Evolutionary conservation across 202 grass and related monocot genomes (phyloP), one percentile per base, ranked within the genome.

Genomic region (Alloteropsis angusta): DNA sequence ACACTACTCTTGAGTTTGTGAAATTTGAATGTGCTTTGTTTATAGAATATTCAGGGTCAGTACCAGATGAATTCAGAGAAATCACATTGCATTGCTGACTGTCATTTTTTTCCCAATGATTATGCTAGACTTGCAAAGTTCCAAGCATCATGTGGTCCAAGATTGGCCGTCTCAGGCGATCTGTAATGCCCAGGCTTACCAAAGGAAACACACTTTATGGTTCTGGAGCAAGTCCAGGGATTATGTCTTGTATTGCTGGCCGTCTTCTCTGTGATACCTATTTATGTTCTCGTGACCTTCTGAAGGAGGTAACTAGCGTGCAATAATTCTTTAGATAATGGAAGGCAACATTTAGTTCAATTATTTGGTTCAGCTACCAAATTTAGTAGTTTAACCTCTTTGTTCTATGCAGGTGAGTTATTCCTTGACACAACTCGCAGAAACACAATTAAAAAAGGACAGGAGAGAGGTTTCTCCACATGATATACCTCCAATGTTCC

Each of bases 181-280:
- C 89, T 70, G 45, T 73, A 44, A 96, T 99, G 96, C 96, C 96
- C 57, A 95, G 91, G 77, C 82, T 99, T 77, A 96, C 90, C 74
- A 92, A 94, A 89, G 88, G 96, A 80, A 93, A 83, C 74, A 84
- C 85, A 37, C 77, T 91, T 71, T 99, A 96, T 84, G 96, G 96
- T 79, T 99, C 92, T 59, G 96, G 96, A 59, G 92, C 96, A 77
- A 99, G 92, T 68, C 92, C 68, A 66, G 96, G 96, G 87, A 95
- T 99, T 75, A 95, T 99, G 90, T 95, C 92, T 37, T 99, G 96
- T 53, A 86, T 96, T 86, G 92, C 96, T 72, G 96, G 96, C 17
- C 92, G 96, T 81, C 87, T 99, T 47, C 81, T 99, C 45, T 99
- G 96, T 71, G 96, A 99, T 83, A 99, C 96, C 11, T 99, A 99